Percentiles rank a stretch among this genome's conserved stretches.
Evolutionary conservation across 2,329 filamentous ascomycete species (phyloP).

Genomic region (Canariomyces notabilis): DNA sequence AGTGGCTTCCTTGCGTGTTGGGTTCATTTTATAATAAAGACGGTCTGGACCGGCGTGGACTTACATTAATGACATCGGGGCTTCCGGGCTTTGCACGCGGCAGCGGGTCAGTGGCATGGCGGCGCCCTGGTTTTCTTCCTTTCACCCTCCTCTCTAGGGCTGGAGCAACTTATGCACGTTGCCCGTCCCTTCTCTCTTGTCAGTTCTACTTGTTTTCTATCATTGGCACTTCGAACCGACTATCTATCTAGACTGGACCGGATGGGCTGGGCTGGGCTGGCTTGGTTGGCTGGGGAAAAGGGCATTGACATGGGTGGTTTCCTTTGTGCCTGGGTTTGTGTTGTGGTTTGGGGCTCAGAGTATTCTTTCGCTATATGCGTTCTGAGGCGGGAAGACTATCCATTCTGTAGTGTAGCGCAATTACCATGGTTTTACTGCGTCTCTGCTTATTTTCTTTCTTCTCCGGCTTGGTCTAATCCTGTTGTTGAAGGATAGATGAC

Average conservation of each 20-base stretch:
- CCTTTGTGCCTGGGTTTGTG: not conserved
- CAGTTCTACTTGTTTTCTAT: not conserved
- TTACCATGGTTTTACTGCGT: no score
- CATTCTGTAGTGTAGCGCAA: no score
- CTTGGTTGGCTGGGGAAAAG: not conserved
- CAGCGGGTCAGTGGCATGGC: constrained; percentile 9
- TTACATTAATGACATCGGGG: constrained; percentile 17
- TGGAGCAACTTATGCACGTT: not conserved
- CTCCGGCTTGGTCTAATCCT: no score
- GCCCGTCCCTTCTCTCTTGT: not conserved
- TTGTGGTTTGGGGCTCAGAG: not conserved
- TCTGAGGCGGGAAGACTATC: no score
- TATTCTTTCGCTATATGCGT: no score
- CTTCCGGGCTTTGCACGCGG: constrained; percentile 5
- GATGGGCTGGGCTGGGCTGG: not conserved
- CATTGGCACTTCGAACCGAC: no score
- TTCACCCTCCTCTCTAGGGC: not conserved
- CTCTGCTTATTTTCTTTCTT: no score
- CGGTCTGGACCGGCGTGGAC: constrained; percentile 20
- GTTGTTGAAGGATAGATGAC: no score
- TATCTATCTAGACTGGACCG: not conserved
- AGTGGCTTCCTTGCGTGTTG: constrained; percentile 3
- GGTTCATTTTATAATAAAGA: constrained; percentile 20
- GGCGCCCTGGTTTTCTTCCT: constrained; percentile 7
- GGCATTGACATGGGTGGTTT: not conserved